Conservation (phyloP, 164 flowering plant genomes). For the Chimonanthus salicifolius region DNA sequence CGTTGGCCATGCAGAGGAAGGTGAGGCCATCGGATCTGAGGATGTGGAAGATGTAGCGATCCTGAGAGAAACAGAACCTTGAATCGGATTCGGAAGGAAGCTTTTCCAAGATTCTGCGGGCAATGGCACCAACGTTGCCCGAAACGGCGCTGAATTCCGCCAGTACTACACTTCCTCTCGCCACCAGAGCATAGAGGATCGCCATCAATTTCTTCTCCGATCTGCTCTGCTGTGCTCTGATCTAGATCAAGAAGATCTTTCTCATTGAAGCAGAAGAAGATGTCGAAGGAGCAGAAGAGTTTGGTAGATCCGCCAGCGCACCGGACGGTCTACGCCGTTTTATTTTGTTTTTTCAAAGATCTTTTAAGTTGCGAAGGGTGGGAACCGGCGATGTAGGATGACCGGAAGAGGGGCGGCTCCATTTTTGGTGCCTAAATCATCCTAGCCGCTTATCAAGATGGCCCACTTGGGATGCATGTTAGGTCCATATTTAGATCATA, state of each 20-base stretch:
- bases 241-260: not conserved
- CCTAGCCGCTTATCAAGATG: too few species aligned
- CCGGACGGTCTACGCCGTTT: slow-evolving; percentile 4
- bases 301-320: not conserved
- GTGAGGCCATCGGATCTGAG: slow-evolving; percentile 72
- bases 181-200: slow-evolving; percentile 85
- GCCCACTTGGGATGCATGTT: too few species aligned
- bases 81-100: slow-evolving; percentile 59
- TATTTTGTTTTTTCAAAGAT: not conserved
- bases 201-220: slow-evolving; percentile 42
- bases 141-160: slow-evolving; percentile 93
- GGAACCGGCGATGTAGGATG: too few species aligned
- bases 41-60: slow-evolving; percentile 85
- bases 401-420: too few species aligned
- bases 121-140: slow-evolving; percentile 85
- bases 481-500: too few species aligned
- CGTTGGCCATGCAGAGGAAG: slow-evolving; percentile 95
- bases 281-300: not conserved
- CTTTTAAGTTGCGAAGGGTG: too few species aligned
- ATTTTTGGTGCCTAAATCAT: too few species aligned
- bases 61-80: slow-evolving; percentile 89
- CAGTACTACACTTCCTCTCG: slow-evolving; percentile 79
- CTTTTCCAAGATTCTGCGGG: slow-evolving; percentile 81
- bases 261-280: not conserved
- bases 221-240: not conserved